phyloP scores from a whole-genome alignment of 768 basidiomycete genomes.

The Austroboletus eburneus region DNA sequence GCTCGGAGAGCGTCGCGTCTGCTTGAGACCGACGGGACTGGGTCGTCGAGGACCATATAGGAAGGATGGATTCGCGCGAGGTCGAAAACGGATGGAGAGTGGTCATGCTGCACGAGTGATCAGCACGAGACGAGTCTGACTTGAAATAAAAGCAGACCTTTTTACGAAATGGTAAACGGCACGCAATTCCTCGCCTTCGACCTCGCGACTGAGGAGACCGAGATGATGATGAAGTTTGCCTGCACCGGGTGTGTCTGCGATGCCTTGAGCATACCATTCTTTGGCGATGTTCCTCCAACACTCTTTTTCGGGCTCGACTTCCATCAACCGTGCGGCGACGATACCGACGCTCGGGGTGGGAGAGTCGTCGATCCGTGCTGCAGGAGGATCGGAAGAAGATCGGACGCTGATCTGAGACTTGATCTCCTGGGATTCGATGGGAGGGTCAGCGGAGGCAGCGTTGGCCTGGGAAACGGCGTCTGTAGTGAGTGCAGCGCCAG shows the following conservation, averaged over 20 bases:
- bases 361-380: conserved; percentile 59
- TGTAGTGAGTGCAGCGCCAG: conserved; percentile 45
- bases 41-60: conserved; percentile 76
- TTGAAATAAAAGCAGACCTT: conserved; percentile 52
- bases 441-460: conserved; percentile 25
- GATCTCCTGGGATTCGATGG: conserved; percentile 34
- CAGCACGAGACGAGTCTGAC: background rate
- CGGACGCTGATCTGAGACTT: conserved; percentile 24
- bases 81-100: conserved; percentile 82
- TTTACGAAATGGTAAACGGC: conserved; percentile 93
- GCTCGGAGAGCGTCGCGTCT: conserved; percentile 67
- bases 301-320: conserved; percentile 89
- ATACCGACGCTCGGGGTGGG: conserved; percentile 78
- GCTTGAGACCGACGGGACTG: conserved; percentile 64
- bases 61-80: conserved; percentile 85
- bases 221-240: conserved; percentile 95
- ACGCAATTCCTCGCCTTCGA: conserved; percentile 74
- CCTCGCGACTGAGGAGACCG: conserved; percentile 81
- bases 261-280: conserved; percentile 89
- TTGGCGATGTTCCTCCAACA: conserved; percentile 85
- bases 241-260: conserved; percentile 87
- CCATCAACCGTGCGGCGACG: conserved; percentile 74
- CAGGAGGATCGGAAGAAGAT: conserved; percentile 44
- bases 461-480: conserved; percentile 52
- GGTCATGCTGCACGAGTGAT: conserved; percentile 64